Evolutionary conservation across 2,329 filamentous ascomycete species (phyloP).

Genomic region (Shiraia bambusicola): DNA sequence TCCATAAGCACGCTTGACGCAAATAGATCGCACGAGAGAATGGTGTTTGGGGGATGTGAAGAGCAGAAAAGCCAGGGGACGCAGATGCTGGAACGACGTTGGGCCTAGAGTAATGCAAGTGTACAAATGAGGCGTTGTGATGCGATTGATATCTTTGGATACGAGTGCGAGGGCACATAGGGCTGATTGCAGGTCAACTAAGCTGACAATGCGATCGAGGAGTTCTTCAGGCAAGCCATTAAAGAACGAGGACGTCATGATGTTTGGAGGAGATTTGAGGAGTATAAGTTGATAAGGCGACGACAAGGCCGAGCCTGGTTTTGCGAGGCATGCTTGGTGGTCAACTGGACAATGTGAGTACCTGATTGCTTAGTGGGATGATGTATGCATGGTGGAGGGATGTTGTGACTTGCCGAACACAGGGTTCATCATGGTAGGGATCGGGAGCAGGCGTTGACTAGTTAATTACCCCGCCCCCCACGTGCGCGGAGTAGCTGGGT

Average conservation of each 20-base stretch:
- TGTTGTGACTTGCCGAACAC: conserved; percentile 3
- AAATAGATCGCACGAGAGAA: conserved; percentile 6
- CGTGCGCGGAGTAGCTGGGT: background rate
- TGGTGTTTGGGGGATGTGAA: conserved; percentile 12
- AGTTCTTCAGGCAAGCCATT: conserved; percentile 17
- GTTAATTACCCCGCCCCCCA: conserved; percentile 7
- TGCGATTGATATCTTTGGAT: conserved; percentile 14
- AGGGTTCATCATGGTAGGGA: conserved; percentile 1
- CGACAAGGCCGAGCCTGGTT: no score
- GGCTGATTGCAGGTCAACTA: background rate
- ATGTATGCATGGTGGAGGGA: background rate
- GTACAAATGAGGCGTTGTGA: conserved; percentile 17
- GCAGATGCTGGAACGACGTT: conserved; percentile 10
- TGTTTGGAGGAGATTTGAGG: background rate
- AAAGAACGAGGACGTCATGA: conserved; percentile 3
- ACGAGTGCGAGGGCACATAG: conserved; percentile 11
- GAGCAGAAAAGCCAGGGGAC: conserved; percentile 14
- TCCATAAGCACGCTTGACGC: conserved; percentile 15
- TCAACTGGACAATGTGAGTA: background rate
- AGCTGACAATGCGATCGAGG: conserved; percentile 10
- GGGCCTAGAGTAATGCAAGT: conserved; percentile 10
- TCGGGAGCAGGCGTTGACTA: background rate
- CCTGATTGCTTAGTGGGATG: background rate
- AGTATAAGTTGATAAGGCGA: no score
- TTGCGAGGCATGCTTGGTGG: no score